phyloP scores from a whole-genome alignment of 495 filamentous ascomycete genomes.

The Penicillium malachiteum region DNA sequence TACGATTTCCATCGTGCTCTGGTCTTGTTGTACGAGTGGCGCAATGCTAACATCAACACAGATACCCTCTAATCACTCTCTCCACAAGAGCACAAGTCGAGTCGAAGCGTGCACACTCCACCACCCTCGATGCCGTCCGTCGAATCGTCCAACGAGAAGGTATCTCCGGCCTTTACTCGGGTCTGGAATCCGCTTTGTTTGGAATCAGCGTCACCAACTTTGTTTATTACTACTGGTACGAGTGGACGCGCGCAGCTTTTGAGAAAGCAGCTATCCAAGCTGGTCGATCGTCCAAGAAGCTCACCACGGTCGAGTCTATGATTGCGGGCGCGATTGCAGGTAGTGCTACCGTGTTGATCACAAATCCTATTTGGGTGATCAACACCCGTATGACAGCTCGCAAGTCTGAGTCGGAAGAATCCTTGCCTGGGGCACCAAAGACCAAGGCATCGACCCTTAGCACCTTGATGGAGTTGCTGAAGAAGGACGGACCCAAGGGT shows the following conservation, averaged over 20 bases:
- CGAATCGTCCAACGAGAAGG: slow-evolving; percentile 92
- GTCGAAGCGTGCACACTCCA: slow-evolving; percentile 83
- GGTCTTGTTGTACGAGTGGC: neutral
- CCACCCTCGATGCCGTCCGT: slow-evolving; percentile 75
- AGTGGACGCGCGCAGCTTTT: slow-evolving; percentile 90
- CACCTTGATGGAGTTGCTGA: slow-evolving; percentile 73
- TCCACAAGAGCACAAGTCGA: slow-evolving; percentile 98
- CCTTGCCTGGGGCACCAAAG: slow-evolving; percentile 48
- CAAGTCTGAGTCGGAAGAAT: slow-evolving; percentile 56
- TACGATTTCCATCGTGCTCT: slow-evolving; percentile 39
- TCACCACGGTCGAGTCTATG: slow-evolving; percentile 89
- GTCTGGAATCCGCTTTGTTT: slow-evolving; percentile 87
- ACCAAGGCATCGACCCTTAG: slow-evolving; percentile 69
- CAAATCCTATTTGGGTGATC: slow-evolving; percentile 98
- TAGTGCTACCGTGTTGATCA: slow-evolving; percentile 88
- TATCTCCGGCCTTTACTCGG: slow-evolving; percentile 80
- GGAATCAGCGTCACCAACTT: slow-evolving; percentile 99
- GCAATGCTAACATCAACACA: slow-evolving; percentile 25
- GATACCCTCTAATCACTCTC: slow-evolving; percentile 94
- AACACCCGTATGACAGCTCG: slow-evolving; percentile 98
- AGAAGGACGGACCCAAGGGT: slow-evolving; percentile 75
- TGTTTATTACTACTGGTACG: slow-evolving; percentile 99
- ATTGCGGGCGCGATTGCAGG: slow-evolving; percentile 94
- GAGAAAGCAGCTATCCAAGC: slow-evolving; percentile 73
- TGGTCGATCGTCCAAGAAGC: slow-evolving; percentile 75